These are phyloP conservation scores for Areca catechu DNA, from an alignment of 176 grass and related monocot genomes.

Conservation along the genomic window DNA sequence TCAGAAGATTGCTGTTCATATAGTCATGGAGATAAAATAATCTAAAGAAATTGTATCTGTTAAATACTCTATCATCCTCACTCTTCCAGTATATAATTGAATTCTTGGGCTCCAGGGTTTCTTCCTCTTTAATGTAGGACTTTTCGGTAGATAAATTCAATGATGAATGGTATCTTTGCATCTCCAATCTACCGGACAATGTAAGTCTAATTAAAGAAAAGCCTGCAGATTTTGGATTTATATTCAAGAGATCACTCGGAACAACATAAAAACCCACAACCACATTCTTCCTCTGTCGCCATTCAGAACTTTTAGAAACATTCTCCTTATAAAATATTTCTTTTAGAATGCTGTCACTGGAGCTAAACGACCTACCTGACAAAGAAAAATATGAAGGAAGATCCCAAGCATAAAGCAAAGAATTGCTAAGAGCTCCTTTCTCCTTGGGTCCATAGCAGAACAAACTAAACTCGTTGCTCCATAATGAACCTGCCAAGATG, in stretches of 20 bases:
- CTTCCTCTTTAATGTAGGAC: constrained; percentile 27
- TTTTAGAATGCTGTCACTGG: constrained; percentile 30
- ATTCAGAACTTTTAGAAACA: constrained; percentile 22
- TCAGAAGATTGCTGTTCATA: constrained; percentile 50
- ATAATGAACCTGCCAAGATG: constrained; percentile 71
- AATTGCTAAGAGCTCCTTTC: constrained; percentile 23
- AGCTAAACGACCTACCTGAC: constrained; percentile 21
- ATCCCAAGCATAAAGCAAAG: constrained; percentile 47
- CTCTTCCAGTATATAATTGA: constrained; percentile 25
- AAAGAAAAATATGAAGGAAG: constrained; percentile 55
- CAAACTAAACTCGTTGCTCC: constrained; percentile 40
- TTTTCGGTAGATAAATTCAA: constrained; percentile 18
- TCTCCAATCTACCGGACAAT: constrained; percentile 55
- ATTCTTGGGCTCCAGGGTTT: constrained; percentile 18
- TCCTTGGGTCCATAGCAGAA: constrained; percentile 59
- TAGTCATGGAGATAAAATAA: constrained; percentile 47
- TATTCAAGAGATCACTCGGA: constrained; percentile 27
- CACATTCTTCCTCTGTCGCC: constrained; percentile 22
- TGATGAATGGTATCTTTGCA: constrained; percentile 47
- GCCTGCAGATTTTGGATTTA: constrained; percentile 23
- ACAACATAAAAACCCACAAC: constrained; percentile 55
- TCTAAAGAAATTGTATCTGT: constrained; percentile 29
- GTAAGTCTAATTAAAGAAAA: constrained; percentile 68
- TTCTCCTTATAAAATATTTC: constrained; percentile 29
- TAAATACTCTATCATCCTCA: constrained; percentile 9